A percentile compares a stretch with the other conserved stretches of the same genome.
phyloP scores from a whole-genome alignment of 768 basidiomycete genomes.

The Leccinum disarticulatum region DNA sequence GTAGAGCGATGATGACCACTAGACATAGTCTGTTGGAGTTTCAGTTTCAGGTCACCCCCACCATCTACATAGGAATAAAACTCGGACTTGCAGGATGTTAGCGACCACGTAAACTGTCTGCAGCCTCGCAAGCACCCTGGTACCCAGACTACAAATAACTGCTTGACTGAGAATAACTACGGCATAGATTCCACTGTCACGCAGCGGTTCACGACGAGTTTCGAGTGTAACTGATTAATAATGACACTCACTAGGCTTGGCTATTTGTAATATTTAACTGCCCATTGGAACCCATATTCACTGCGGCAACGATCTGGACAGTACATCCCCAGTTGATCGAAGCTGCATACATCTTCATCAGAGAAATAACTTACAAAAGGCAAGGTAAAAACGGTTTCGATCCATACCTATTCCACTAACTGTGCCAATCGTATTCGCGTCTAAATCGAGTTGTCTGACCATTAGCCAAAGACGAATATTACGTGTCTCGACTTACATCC shows the following conservation, averaged over 20 bases:
- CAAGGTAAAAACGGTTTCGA: neutral
- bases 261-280: conserved; percentile 35
- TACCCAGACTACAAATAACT: conserved; percentile 62
- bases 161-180: conserved; percentile 62
- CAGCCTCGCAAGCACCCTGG: conserved; percentile 59
- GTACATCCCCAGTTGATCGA: conserved; percentile 67
- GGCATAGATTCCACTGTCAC: conserved; percentile 57
- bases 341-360: conserved; percentile 28
- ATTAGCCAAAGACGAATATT: neutral
- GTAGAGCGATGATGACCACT: conserved; percentile 53
- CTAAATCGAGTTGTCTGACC: conserved; percentile 18
- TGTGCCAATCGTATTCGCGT: conserved; percentile 51
- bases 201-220: conserved; percentile 38
- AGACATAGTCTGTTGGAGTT: conserved; percentile 14
- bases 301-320: conserved; percentile 62
- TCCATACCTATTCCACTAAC: conserved; percentile 37
- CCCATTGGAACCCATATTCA: conserved; percentile 48
- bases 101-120: conserved; percentile 50
- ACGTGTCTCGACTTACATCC: conserved; percentile 45
- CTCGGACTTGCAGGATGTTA: conserved; percentile 36
- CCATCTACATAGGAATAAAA: neutral
- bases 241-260: conserved; percentile 45
- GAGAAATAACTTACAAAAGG: neutral
- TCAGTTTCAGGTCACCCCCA: neutral
- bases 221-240: conserved; percentile 27